phyloP scores from a whole-genome alignment of 352 stramenopile species.

The Globisporangium cylindrosporum region DNA sequence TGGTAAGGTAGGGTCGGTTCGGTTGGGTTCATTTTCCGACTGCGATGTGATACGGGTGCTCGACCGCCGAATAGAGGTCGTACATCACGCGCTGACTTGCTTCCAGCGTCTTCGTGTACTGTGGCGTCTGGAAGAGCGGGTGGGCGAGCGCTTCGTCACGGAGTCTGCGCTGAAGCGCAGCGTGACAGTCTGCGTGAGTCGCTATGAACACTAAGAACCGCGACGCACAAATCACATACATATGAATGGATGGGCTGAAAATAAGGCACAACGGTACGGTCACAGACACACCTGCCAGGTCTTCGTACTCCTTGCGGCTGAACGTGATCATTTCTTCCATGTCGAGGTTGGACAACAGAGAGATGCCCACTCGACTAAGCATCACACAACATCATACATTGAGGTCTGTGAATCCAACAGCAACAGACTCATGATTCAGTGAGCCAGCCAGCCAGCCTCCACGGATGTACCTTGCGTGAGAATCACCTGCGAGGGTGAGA shows the following conservation, averaged over 20 bases:
- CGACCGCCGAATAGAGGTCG: slow-evolving; percentile 24
- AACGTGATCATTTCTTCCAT: slow-evolving; percentile 36
- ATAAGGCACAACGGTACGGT: background rate
- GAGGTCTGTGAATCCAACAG: no score
- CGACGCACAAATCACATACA: no score
- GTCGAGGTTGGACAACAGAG: slow-evolving; percentile 37
- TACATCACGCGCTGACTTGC: slow-evolving; percentile 38
- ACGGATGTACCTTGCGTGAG: slow-evolving; percentile 48
- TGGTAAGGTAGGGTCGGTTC: no score
- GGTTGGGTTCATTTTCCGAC: slow-evolving; percentile 1
- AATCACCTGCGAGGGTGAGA: slow-evolving; percentile 74
- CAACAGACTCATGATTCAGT: no score
- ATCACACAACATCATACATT: background rate
- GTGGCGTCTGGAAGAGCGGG: slow-evolving; percentile 36
- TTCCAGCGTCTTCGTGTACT: slow-evolving; percentile 38
- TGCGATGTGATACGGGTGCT: slow-evolving; percentile 30
- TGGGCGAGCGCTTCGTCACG: slow-evolving; percentile 17
- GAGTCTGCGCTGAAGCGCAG: slow-evolving; percentile 21
- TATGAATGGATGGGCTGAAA: background rate
- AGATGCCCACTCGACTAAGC: slow-evolving; percentile 46
- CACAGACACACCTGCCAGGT: slow-evolving; percentile 37
- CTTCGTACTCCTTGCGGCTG: slow-evolving; percentile 46
- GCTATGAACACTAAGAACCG: slow-evolving; percentile 29
- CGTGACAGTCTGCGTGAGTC: slow-evolving; percentile 19
- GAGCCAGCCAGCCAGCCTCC: no score